phyloP scores from a whole-genome alignment of 2,329 filamentous ascomycete genomes.

The Ilyonectria robusta region DNA sequence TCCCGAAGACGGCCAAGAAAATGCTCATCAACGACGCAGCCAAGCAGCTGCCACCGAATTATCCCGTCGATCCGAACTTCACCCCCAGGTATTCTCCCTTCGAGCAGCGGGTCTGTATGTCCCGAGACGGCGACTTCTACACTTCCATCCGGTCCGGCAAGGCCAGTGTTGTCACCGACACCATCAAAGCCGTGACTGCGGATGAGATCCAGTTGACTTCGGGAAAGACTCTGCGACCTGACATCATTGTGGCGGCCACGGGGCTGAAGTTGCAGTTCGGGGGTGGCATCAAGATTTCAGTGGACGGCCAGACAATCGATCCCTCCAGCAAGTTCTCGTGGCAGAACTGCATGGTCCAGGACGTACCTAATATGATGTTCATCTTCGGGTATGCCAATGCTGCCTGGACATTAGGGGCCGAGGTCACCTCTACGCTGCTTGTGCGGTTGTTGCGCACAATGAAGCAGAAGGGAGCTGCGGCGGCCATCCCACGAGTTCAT shows the following conservation, averaged over 20 bases:
- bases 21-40: conserved; percentile 54
- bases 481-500: not conserved
- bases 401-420: conserved; percentile 13
- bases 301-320: conserved; percentile 60
- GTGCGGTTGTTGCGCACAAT: not conserved
- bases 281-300: conserved; percentile 62
- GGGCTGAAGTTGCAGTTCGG: conserved; percentile 70
- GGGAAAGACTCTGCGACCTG: conserved; percentile 62
- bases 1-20: not conserved
- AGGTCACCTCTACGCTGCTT: not conserved
- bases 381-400: conserved; percentile 14
- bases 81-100: conserved; percentile 68
- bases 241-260: conserved; percentile 76
- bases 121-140: conserved; percentile 61
- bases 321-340: not conserved
- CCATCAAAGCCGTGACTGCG: conserved; percentile 7
- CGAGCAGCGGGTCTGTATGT: conserved; percentile 78
- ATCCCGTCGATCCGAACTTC: conserved; percentile 66
- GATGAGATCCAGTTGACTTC: conserved; percentile 48
- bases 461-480: not conserved
- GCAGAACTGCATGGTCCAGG: conserved; percentile 4
- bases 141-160: conserved; percentile 48
- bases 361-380: conserved; percentile 10
- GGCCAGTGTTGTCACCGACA: conserved; percentile 11
- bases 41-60: conserved; percentile 60